Evolutionary conservation across 2,329 filamentous ascomycete species (phyloP).

Genomic region (Fusarium fujikuroi): DNA sequence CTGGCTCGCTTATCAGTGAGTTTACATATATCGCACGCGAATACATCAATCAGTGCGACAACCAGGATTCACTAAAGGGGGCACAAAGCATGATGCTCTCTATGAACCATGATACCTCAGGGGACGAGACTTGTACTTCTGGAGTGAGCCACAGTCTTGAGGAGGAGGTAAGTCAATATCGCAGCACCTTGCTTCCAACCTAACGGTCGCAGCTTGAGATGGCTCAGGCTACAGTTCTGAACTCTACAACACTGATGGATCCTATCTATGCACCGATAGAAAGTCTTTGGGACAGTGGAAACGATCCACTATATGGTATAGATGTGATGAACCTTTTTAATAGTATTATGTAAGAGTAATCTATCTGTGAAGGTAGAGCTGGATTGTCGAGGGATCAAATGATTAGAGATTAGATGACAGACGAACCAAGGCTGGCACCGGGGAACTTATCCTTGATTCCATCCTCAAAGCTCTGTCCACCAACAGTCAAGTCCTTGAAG

Average conservation of each 20-base stretch:
- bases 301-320: constrained; percentile 32
- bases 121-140: background rate
- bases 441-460: constrained; percentile 7
- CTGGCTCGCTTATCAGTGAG: constrained; percentile 30
- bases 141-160: accelerated
- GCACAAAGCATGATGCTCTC: background rate
- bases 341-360: constrained; percentile 6
- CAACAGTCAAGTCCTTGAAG: constrained; percentile 15
- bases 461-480: background rate
- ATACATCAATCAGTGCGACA: constrained; percentile 30
- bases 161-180: background rate
- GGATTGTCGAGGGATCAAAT: accelerated
- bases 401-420: background rate
- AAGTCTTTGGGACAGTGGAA: constrained; percentile 28
- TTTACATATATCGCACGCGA: constrained; percentile 38
- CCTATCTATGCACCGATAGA: constrained; percentile 19
- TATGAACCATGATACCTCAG: background rate
- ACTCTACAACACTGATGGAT: background rate
- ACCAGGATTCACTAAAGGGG: background rate
- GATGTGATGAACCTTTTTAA: constrained; percentile 42
- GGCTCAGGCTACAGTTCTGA: background rate
- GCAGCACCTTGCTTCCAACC: accelerated
- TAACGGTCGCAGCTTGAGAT: background rate
- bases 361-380: background rate
- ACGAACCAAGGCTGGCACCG: background rate